Percentiles rank a stretch among this genome's conserved stretches.
Evolutionary conservation across 257 asterid genomes (phyloP).

Genomic region (Solanum lignicaule): DNA sequence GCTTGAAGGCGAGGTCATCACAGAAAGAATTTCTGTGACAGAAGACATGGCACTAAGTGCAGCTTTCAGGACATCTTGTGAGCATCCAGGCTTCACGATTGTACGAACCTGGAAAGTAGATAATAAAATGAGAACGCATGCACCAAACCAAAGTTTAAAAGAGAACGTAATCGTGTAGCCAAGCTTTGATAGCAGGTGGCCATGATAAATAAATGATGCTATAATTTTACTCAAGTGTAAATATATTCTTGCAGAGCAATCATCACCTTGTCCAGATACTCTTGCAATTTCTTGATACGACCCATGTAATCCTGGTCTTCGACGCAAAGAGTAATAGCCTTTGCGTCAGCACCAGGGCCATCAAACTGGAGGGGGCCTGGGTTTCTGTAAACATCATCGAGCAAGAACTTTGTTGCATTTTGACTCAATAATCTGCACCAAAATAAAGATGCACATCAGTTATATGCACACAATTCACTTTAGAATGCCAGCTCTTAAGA

Average conservation of each 20-base stretch:
- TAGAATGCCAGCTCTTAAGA: background rate
- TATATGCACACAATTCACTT: background rate
- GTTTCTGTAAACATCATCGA: slow-evolving; percentile 84
- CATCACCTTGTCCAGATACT: slow-evolving; percentile 50
- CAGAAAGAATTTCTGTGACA: slow-evolving; percentile 65
- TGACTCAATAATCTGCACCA: slow-evolving; percentile 62
- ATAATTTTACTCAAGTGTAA: background rate
- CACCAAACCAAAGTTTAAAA: background rate
- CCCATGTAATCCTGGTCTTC: slow-evolving; percentile 94
- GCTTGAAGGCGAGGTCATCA: slow-evolving; percentile 27
- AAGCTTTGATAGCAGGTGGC: background rate
- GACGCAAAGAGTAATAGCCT: slow-evolving; percentile 68
- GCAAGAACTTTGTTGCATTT: slow-evolving; percentile 68
- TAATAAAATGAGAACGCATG: background rate
- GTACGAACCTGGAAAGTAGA: slow-evolving; percentile 56
- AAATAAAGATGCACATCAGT: background rate
- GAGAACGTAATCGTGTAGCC: background rate
- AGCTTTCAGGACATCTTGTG: slow-evolving; percentile 91
- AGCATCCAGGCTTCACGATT: slow-evolving; percentile 95
- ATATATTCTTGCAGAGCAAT: background rate
- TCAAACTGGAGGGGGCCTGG: slow-evolving; percentile 99
- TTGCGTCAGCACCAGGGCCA: slow-evolving; percentile 91
- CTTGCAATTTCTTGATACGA: slow-evolving; percentile 60
- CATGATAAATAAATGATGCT: background rate
- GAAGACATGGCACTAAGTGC: slow-evolving; percentile 93